phyloP scores from a whole-genome alignment of 306 rosid species.

The Cucurbita ficifolia region DNA sequence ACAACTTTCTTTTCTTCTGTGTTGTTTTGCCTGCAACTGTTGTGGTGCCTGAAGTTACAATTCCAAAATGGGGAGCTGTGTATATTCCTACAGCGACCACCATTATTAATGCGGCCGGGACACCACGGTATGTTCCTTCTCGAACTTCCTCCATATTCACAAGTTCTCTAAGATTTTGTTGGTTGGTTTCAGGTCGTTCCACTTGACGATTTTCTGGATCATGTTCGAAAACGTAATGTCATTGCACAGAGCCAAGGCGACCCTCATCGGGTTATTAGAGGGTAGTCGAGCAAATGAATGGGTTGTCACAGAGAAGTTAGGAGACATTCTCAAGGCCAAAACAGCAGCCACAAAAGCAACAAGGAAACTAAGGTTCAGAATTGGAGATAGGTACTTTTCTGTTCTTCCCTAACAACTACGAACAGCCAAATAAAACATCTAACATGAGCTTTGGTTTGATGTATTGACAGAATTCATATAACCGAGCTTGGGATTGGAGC shows the following conservation, averaged over 20 bases:
- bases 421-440: not conserved
- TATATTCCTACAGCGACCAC: slow-evolving; percentile 72
- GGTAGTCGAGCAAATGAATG: slow-evolving; percentile 64
- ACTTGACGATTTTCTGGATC: slow-evolving; percentile 65
- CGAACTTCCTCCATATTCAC: not conserved
- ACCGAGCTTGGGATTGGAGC: slow-evolving; percentile 54
- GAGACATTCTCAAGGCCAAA: slow-evolving; percentile 53
- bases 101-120: slow-evolving; percentile 66
- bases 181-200: slow-evolving; percentile 43
- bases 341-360: slow-evolving; percentile 19
- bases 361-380: slow-evolving; percentile 30
- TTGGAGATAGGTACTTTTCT: slow-evolving; percentile 54
- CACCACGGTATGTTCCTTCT: slow-evolving; percentile 43
- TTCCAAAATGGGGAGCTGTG: slow-evolving; percentile 73
- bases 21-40: slow-evolving; percentile 70
- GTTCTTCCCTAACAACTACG: not conserved
- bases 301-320: slow-evolving; percentile 83
- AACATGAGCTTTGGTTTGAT: slow-evolving; percentile 4
- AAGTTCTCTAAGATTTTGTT: not conserved
- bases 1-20: slow-evolving; percentile 63
- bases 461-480: slow-evolving; percentile 37
- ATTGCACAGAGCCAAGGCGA: slow-evolving; percentile 72
- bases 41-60: slow-evolving; percentile 62
- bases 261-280: slow-evolving; percentile 65
- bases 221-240: slow-evolving; percentile 87